Base-by-base conservation (phyloP, 192 early-diverging fungal species). In the Mortierella claussenii region DNA sequence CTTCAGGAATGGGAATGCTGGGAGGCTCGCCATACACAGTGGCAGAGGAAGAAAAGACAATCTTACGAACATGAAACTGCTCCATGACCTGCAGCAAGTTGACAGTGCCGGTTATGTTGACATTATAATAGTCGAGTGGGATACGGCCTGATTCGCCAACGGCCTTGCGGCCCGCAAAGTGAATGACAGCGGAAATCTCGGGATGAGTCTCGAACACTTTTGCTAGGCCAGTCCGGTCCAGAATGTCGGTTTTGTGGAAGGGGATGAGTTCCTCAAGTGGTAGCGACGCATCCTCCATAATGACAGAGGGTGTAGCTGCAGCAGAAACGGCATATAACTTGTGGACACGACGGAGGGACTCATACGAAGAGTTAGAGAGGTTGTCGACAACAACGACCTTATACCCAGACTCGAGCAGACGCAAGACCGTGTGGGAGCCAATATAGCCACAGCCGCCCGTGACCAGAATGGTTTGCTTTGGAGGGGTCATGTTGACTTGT, bases 11-110 rank as follows among this genome's bases (percentile, higher is more conserved):
- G 27, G 92, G 93, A 21, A 83, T 85, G 10, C 60, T 79, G 46
- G 93, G 88, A 32, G 94, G 89, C 28, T 87, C 80, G 40, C 93
- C 93, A 81, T 95, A 98, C 21, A 98, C 88, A 5, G 97, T 95
- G 10, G 95, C 96, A 2, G 94, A 96, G 9, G 94, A 96, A 26
- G 95, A 97, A 65, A 98, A 98, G 48, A 98, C 93, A 79, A 98
- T 89, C 78, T 95, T 89, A 60, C 94, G 93, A 54, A 93, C 87
- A 37, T 83, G 82, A 78, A 88, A 87, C 68, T 88, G 81, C 40
- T 92, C 81, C 95, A 98, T 97, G 47, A 88, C 83, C 36, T 91
- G 89, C 10, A 98, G 65, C 47, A 98, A 78, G 55, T 87, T 91
- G 45, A 98, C 74, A 7, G 96, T 94, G 45, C 95, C 96, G 3